phyloP scores from a whole-genome alignment of 2,329 filamentous ascomycete species.

The Fusarium newnesense region DNA sequence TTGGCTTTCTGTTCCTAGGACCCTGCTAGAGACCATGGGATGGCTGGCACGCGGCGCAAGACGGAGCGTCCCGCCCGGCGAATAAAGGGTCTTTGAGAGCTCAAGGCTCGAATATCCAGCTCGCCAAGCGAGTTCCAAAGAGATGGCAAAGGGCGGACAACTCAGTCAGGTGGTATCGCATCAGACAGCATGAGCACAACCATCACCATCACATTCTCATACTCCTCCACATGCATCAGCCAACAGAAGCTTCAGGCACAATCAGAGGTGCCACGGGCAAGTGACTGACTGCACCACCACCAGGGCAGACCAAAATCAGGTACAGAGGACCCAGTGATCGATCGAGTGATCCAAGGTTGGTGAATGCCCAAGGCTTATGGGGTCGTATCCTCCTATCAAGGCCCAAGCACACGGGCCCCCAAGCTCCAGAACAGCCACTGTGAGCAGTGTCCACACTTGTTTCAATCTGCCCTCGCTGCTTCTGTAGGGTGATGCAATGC shows the following conservation, averaged over 20 bases:
- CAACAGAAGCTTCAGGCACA: slow-evolving; percentile 17
- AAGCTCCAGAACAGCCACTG: slow-evolving; percentile 19
- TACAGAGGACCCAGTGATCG: slow-evolving; percentile 38
- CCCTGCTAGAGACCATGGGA: slow-evolving; percentile 30
- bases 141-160: slow-evolving; percentile 21
- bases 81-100: slow-evolving; percentile 32
- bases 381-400: slow-evolving; percentile 33
- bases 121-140: slow-evolving; percentile 13
- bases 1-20: slow-evolving; percentile 29
- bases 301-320: slow-evolving; percentile 31
- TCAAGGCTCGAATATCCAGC: slow-evolving; percentile 21
- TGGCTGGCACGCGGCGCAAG: slow-evolving; percentile 40
- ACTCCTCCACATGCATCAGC: slow-evolving; percentile 17
- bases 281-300: slow-evolving; percentile 27
- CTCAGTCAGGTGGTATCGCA: slow-evolving; percentile 35
- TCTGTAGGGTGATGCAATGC: slow-evolving; percentile 34
- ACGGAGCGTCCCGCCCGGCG: slow-evolving; percentile 38
- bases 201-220: slow-evolving; percentile 35
- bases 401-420: slow-evolving; percentile 31
- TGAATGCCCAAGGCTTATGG: slow-evolving; percentile 41
- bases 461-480: slow-evolving; percentile 34
- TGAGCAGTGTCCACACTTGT: slow-evolving; percentile 41
- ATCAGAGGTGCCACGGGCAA: slow-evolving; percentile 21
- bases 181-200: slow-evolving; percentile 35
- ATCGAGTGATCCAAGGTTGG: slow-evolving; percentile 38